Conservation (phyloP, 2,329 filamentous ascomycete species). For the Verticillium alfalfae region DNA sequence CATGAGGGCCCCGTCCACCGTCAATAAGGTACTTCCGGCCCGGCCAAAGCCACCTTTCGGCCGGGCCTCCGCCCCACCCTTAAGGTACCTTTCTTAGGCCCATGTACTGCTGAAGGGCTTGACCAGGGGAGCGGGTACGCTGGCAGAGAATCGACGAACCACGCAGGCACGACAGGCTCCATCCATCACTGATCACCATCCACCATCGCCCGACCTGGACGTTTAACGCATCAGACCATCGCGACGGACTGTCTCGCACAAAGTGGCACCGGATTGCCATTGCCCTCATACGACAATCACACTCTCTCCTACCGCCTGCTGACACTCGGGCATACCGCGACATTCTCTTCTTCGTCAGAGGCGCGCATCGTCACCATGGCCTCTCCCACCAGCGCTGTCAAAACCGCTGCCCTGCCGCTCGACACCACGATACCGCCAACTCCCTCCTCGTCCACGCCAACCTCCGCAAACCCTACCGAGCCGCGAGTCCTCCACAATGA, state of each 20-base stretch:
- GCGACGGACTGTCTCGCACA: neutral
- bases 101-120: neutral
- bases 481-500: constrained; percentile 46
- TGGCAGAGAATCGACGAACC: neutral
- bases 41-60: neutral
- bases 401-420: neutral
- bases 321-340: neutral
- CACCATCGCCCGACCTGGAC: neutral
- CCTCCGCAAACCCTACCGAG: constrained; percentile 10
- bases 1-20: neutral
- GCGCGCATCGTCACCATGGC: neutral
- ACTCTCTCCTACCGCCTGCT: neutral
- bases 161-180: neutral
- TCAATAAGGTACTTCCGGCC: neutral
- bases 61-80: neutral
- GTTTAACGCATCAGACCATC: neutral
- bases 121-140: neutral
- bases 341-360: neutral
- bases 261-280: neutral
- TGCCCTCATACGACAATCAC: neutral
- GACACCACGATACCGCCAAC: constrained; percentile 6
- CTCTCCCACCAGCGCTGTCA: neutral
- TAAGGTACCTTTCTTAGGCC: no score
- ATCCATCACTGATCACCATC: neutral
- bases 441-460: constrained; percentile 6